A percentile compares a stretch with the other conserved stretches of the same genome.
Conservation (phyloP, 345 rosid species). For the Capsella bursapastoris region DNA sequence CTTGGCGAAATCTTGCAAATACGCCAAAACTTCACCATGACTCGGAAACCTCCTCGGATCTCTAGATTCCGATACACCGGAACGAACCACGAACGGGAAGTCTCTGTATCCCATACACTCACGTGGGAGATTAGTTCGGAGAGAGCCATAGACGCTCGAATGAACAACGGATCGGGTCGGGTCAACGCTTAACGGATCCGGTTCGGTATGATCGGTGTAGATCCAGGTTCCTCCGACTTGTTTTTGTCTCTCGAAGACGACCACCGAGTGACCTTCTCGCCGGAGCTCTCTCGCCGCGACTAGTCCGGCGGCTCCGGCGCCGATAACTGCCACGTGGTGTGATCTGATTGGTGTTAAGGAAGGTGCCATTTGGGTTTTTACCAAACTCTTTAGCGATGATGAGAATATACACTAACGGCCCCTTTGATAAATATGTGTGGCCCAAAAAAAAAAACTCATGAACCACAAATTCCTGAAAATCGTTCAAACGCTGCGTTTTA, state of each 20-base stretch:
- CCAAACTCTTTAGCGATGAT: conserved; percentile 11
- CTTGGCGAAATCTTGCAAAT: conserved; percentile 61
- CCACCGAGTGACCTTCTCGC: conserved; percentile 78
- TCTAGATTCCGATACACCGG: conserved; percentile 36
- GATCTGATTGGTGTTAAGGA: conserved; percentile 42
- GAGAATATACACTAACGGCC: conserved; percentile 13
- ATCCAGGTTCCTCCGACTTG: conserved; percentile 85
- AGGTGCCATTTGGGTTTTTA: conserved; percentile 41
- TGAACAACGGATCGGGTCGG: conserved; percentile 61
- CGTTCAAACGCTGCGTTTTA: conserved; percentile 1
- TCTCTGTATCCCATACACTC: conserved; percentile 84
- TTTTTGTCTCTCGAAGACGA: conserved; percentile 68
- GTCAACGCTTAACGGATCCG: conserved; percentile 71
- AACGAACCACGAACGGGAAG: conserved; percentile 59
- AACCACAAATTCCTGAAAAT: conserved; percentile 12
- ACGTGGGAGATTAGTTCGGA: conserved; percentile 88
- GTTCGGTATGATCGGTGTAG: conserved; percentile 61
- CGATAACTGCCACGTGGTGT: conserved; percentile 78
- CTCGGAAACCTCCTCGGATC: conserved; percentile 81
- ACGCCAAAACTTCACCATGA: conserved; percentile 70
- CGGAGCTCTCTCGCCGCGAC: conserved; percentile 77
- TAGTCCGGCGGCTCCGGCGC: conserved; percentile 88
- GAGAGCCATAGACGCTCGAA: conserved; percentile 76
- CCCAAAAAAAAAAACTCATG: conserved; percentile 14
- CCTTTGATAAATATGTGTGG: neutral